Evolutionary conservation across 306 rosid genomes (phyloP).

Genomic region (Spatholobus suberectus): DNA sequence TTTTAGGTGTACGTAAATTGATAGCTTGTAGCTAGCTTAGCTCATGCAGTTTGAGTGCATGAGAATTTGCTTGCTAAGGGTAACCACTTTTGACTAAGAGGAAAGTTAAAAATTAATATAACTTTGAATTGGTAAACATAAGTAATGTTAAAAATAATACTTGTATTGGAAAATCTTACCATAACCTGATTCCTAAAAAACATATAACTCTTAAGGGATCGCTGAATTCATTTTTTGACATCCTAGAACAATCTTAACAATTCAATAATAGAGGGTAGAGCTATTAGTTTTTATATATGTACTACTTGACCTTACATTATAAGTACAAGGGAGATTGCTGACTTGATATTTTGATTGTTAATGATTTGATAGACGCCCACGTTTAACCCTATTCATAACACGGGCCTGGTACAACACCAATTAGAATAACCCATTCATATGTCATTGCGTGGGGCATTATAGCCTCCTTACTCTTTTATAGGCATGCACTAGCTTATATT

Average conservation of each 20-base stretch:
- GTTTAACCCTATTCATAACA: conserved; percentile 9
- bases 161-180: neutral
- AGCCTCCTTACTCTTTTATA: conserved; percentile 31
- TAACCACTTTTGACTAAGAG: neutral
- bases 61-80: neutral
- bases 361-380: neutral
- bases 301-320: neutral
- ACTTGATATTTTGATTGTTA: neutral
- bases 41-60: neutral
- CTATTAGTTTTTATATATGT: neutral
- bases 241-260: neutral
- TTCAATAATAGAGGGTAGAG: neutral
- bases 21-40: too few relatives aligned
- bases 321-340: conserved; percentile 4
- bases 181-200: neutral
- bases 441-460: conserved; percentile 20
- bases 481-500: conserved; percentile 37
- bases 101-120: neutral
- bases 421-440: neutral
- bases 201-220: neutral
- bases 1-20: too few relatives aligned
- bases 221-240: neutral
- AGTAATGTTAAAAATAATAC: neutral
- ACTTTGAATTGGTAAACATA: neutral
- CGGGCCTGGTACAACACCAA: neutral